Conservation (phyloP, 2,329 filamentous ascomycete species). For the Didymella segeticola region DNA sequence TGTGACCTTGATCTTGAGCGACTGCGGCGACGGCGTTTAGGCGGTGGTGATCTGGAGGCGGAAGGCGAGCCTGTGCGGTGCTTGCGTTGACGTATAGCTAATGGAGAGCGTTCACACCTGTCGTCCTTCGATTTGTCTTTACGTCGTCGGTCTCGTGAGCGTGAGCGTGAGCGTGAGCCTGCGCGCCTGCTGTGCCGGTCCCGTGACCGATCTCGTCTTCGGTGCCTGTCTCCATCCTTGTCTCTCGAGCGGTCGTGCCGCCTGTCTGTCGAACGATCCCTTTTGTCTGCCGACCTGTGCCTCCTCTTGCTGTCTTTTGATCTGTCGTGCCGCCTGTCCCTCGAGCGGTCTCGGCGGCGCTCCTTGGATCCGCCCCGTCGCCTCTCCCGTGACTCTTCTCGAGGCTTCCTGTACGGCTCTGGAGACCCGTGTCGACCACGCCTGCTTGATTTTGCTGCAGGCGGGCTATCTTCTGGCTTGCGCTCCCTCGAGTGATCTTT, state of each 20-base stretch:
- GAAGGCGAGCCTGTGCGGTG: constrained; percentile 36
- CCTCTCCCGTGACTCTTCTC: constrained; percentile 23
- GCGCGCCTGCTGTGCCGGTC: constrained; percentile 21
- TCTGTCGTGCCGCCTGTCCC: constrained; percentile 26
- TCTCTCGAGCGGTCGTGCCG: constrained; percentile 27
- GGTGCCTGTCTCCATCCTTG: constrained; percentile 21
- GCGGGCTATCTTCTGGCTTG: constrained; percentile 21
- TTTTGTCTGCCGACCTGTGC: constrained; percentile 21
- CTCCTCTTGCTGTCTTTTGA: constrained; percentile 21
- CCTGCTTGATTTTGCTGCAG: constrained; percentile 15
- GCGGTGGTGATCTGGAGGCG: constrained; percentile 34
- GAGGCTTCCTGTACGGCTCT: constrained; percentile 38
- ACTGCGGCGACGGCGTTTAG: constrained; percentile 45
- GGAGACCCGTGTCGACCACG: constrained; percentile 30
- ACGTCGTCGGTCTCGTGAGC: constrained; percentile 24
- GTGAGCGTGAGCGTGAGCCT: too few species aligned
- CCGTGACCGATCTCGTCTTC: constrained; percentile 14
- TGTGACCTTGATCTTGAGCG: constrained; percentile 50
- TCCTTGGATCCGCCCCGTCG: constrained; percentile 20
- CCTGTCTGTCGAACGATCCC: constrained; percentile 23
- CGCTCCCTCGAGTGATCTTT: constrained; percentile 21
- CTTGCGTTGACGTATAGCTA: constrained; percentile 32
- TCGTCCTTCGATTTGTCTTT: constrained; percentile 22
- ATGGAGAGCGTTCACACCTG: constrained; percentile 35
- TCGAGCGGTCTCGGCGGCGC: constrained; percentile 22